Evolutionary conservation across 495 filamentous ascomycete genomes (phyloP), one percentile per base, ranked within the genome.

Genomic region (Elasticomyces elasticus): DNA sequence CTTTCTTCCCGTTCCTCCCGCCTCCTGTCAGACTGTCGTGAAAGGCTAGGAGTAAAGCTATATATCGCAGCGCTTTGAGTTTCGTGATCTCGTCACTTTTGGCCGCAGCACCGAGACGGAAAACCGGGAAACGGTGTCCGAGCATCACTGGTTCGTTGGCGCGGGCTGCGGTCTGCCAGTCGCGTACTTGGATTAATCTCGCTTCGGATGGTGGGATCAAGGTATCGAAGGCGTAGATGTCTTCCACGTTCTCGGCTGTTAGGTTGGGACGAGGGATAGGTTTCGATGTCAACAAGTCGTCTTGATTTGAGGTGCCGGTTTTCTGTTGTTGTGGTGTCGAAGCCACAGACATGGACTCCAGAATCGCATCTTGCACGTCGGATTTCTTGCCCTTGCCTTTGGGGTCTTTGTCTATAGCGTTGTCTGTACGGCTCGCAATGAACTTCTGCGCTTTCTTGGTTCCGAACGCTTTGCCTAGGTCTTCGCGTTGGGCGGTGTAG

Each of bases 371-470:
- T 40, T 57, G 53, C 20, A 51, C 54, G 15, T 53, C 58, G 28
- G 40, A 27, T 17, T 28, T 33, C 17, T 28, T 38, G 24, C 53
- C 52, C 40, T 52, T 52, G 42, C 53, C 58, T 27, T 56, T 56
- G 2, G 28, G 5, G 20, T 47, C 42, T 13, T 49, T 47, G 37
- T 25, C 23, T 55, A 94, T 87, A 35, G 87, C 85, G 59, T 94
- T 94, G 64, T 87, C 81, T 22, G 86, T 83, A 46, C 85, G 71
- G 28, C 83, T 81, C 24, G 77, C 78, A 54, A 91, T 81, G 1
- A 84, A 85, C 69, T 94, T 94, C 74, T 85, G 85, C 1, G 94
- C 82, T 71, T 94, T 94, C 72, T 88, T 94, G 30, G 89, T 95
- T 59, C 92, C 94, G 71, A 98, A 98, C 45, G 84, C 82, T 62